Conservation (phyloP, 306 rosid genomes). For the Lotus japonicus region DNA sequence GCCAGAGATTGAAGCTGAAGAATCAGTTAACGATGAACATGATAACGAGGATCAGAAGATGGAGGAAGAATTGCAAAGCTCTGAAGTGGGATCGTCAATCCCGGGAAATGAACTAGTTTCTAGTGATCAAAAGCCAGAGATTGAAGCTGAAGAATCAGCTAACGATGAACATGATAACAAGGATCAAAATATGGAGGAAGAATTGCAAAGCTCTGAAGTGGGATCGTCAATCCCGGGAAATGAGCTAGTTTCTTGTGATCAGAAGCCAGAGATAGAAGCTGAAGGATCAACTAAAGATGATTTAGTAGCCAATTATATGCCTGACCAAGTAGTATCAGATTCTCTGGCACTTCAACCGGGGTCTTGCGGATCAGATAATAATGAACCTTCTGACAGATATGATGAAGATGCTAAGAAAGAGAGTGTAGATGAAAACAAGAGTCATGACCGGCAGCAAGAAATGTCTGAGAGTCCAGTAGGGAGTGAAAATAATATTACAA, state of each 20-base stretch:
- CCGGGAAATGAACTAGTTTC: conserved; percentile 27
- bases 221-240: conserved; percentile 14
- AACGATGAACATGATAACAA: background rate
- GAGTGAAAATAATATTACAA: conserved; percentile 11
- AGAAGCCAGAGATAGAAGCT: conserved; percentile 7
- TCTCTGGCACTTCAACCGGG: conserved; percentile 9
- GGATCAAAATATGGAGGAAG: too few species aligned
- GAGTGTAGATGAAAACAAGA: conserved; percentile 17
- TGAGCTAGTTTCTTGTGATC: conserved; percentile 30
- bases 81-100: conserved; percentile 14
- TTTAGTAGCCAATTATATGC: too few species aligned
- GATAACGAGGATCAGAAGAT: too few species aligned
- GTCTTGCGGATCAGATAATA: conserved; percentile 5
- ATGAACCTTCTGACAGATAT: background rate
- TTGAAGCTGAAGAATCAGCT: background rate
- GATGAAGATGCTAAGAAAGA: conserved; percentile 20
- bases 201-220: background rate
- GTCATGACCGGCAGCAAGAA: conserved; percentile 13
- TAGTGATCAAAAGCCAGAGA: conserved; percentile 22
- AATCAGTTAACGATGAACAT: background rate
- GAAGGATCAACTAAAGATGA: conserved; percentile 1
- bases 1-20: conserved; percentile 11
- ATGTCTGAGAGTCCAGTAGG: conserved; percentile 5
- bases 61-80: too few species aligned
- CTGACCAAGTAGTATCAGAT: conserved; percentile 9